Base-by-base conservation (phyloP, 2,329 filamentous ascomycete species). In the Fusarium mexicanum region DNA sequence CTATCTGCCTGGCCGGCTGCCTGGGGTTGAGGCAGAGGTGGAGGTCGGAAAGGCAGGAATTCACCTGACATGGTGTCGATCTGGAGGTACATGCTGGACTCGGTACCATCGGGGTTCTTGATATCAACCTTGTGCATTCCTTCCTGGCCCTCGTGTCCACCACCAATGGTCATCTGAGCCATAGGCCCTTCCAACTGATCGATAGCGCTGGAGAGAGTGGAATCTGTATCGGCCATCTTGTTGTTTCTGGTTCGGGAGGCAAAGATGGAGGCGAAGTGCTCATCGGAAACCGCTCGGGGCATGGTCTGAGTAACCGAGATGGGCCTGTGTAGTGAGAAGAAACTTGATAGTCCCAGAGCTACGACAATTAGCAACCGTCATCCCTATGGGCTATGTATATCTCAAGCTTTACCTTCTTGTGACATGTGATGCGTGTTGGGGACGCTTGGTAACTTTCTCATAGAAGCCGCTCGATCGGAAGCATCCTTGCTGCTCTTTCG, bases 321-420 rank as follows among this genome's bases (percentile, higher is more conserved):
- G 51, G 96, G 96, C 71, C 96, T 92, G 84, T 99, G 94, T 75
- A 97, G 92, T 72, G 95, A 97, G 87, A 98, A 98, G 88, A 99
- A 98, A 69, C 93, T 93, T 13, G 96, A 96, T 51, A 98, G 87
- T 73, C 93, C 92, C 70, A 98, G 89, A 80, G 97, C 96, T 98
- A 75, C 10, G 72, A 79, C 59, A 76, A 75, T 60, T 76, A 61
- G 46, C 55, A 47, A 61, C 22, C 31, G 8, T 24, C 13, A 35
- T 26, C 14, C 3, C 12, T 29, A n/a, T 26, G 35, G 24, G 29
- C 24, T 20, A 24, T 33, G 20, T 12, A 10, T 12, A 24, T 17
- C 43, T 11, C 40, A 24, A 46, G 50, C 40, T 86, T 40, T 82
- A 93, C 92, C 90, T 83, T 90, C 87, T 79, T 91, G 88, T 59